Evolutionary conservation across 805 yeast species (phyloP).

Genomic region (Saccharomycopsis schoenii): DNA sequence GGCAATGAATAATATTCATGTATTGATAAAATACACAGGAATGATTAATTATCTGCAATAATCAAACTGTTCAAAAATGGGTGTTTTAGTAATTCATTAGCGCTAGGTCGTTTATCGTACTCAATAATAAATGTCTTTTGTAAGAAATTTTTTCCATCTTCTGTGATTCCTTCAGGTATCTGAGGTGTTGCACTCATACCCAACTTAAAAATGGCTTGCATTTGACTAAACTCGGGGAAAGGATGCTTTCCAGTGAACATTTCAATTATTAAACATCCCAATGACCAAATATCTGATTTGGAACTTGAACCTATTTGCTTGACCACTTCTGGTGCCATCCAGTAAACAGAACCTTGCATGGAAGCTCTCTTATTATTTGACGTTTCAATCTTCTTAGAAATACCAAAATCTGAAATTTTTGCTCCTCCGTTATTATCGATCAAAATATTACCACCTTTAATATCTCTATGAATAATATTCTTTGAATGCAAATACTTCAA

Average conservation of each 20-base stretch:
- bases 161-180: constrained; percentile 61
- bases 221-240: constrained; percentile 86
- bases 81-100: constrained; percentile 57
- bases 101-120: constrained; percentile 62
- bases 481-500: constrained; percentile 46
- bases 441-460: constrained; percentile 55
- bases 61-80: constrained; percentile 35
- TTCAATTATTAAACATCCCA: constrained; percentile 88
- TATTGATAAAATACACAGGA: not conserved
- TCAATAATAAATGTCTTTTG: constrained; percentile 63
- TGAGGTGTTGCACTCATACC: constrained; percentile 81
- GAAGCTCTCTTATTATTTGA: constrained; percentile 34
- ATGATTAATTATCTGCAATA: constrained; percentile 8
- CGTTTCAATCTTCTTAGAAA: constrained; percentile 33
- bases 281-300: constrained; percentile 95
- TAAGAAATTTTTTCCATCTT: constrained; percentile 58
- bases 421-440: constrained; percentile 53
- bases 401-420: constrained; percentile 57
- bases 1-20: not conserved
- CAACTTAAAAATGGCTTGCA: constrained; percentile 93
- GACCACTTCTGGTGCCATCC: constrained; percentile 99
- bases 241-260: constrained; percentile 97
- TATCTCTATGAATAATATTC: constrained; percentile 53
- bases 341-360: constrained; percentile 75
- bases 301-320: constrained; percentile 85